Percentiles rank a stretch among this genome's conserved stretches.
Conservation (phyloP, 352 stramenopile genomes). For the Globisporangium megalacanthum region DNA sequence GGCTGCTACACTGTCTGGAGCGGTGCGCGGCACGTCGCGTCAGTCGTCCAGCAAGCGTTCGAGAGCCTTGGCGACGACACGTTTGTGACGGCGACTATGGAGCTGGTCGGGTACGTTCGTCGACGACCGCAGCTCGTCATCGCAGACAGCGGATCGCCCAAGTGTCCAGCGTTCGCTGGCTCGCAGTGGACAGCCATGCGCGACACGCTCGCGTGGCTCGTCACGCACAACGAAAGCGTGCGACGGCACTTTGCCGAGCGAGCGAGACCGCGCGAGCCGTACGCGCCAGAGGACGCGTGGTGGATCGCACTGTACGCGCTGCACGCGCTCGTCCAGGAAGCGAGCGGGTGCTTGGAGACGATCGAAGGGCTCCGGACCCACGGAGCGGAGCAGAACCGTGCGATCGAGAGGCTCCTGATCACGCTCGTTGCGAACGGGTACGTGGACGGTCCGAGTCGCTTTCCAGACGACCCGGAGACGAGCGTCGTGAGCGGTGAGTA, state of each 20-base stretch:
- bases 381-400: slow-evolving; percentile 10
- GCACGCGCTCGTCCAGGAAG: background rate
- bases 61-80: slow-evolving; percentile 2
- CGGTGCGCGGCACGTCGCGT: slow-evolving; percentile 5
- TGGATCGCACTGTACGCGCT: slow-evolving; percentile 8
- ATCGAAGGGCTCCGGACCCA: slow-evolving; percentile 5
- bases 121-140: background rate
- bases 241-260: slow-evolving; percentile 1
- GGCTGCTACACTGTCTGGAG: slow-evolving; percentile 7
- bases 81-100: slow-evolving; percentile 3
- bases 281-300: slow-evolving; percentile 2
- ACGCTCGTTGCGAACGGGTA: slow-evolving; percentile 8
- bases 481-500: slow-evolving; percentile 8
- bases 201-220: slow-evolving; percentile 3
- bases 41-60: slow-evolving; percentile 4
- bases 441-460: slow-evolving; percentile 11
- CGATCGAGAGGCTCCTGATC: slow-evolving; percentile 12
- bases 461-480: background rate
- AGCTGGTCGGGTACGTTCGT: background rate
- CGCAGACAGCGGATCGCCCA: background rate
- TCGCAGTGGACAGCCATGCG: slow-evolving; percentile 3
- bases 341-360: background rate
- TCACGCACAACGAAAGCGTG: background rate
- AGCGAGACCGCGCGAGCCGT: background rate
- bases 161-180: slow-evolving; percentile 1